Percentiles rank a stretch among this genome's conserved stretches.
These are phyloP conservation scores for Tuber umbilicatum DNA, from an alignment of 495 filamentous ascomycete genomes.

Conservation along the genomic window DNA sequence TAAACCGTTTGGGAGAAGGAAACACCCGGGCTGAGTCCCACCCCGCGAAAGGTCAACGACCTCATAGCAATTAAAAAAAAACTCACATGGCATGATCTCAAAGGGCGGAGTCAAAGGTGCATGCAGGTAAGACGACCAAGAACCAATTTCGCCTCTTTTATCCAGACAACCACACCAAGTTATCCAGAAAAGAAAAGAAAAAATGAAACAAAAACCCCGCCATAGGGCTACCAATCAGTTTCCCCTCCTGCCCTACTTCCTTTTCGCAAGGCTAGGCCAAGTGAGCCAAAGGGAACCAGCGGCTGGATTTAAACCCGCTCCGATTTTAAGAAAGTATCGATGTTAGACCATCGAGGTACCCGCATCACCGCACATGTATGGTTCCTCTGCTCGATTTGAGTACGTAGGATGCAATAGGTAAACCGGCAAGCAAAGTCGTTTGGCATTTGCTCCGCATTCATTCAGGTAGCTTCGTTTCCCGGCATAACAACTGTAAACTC, in stretches of 20 bases:
- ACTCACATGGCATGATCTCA: not conserved
- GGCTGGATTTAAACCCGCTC: not conserved
- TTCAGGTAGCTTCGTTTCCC: not conserved
- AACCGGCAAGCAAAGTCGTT: not conserved
- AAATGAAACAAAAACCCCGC: not conserved
- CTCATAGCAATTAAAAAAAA: not conserved
- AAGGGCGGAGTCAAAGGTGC: slow-evolving; percentile 1
- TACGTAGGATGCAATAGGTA: not conserved
- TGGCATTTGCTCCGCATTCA: not conserved
- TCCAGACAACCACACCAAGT: not conserved
- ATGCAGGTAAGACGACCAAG: slow-evolving; percentile 2
- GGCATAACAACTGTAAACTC: not conserved
- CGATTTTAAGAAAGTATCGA: not conserved
- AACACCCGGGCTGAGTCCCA: not conserved
- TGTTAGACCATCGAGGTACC: not conserved
- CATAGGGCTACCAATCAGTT: not conserved
- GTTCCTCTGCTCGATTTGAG: not conserved
- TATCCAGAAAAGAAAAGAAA: not conserved
- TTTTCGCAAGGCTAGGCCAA: not conserved
- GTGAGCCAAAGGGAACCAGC: not conserved
- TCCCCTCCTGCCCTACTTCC: not conserved
- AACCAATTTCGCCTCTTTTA: not conserved
- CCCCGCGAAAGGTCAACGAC: not conserved
- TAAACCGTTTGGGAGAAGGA: not conserved
- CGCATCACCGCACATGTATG: not conserved